Conservation (phyloP, 2,329 filamentous ascomycete species). For the Allantophomopsis lycopodina region DNA sequence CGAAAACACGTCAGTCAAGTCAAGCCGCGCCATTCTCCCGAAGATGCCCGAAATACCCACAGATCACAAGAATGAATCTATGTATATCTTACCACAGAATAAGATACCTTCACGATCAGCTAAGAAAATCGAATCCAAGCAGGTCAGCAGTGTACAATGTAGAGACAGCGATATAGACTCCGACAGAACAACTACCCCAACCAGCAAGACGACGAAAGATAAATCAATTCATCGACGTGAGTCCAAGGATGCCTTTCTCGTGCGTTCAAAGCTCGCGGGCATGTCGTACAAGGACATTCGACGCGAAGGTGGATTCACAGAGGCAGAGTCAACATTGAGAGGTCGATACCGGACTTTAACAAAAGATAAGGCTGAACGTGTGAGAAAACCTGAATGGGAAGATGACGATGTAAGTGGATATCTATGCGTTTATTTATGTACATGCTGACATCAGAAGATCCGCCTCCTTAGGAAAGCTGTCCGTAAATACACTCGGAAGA, state of each 20-base stretch:
- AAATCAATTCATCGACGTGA: constrained; percentile 10
- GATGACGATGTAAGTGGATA: constrained; percentile 43
- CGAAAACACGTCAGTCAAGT: not conserved
- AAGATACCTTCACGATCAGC: not conserved
- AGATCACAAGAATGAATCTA: not conserved
- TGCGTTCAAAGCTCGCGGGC: constrained; percentile 38
- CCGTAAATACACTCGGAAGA: constrained; percentile 8
- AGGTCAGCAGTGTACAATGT: not conserved
- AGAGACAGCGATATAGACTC: not conserved
- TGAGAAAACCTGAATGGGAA: constrained; percentile 53
- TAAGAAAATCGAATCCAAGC: not conserved
- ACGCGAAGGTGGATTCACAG: constrained; percentile 34
- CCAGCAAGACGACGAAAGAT: constrained; percentile 1
- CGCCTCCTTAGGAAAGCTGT: constrained; percentile 30
- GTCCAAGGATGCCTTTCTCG: constrained; percentile 32
- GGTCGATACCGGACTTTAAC: constrained; percentile 53
- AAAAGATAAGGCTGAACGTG: constrained; percentile 45
- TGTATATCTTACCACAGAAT: not conserved
- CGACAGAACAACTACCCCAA: not conserved
- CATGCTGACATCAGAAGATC: constrained; percentile 20
- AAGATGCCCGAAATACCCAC: not conserved
- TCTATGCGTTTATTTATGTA: not conserved
- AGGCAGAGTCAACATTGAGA: constrained; percentile 60
- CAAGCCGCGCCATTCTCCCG: too few relatives aligned
- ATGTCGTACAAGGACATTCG: constrained; percentile 55